Evolutionary conservation across 371 early-diverging fungal genomes (phyloP).

Genomic region (Mortierella sp.): DNA sequence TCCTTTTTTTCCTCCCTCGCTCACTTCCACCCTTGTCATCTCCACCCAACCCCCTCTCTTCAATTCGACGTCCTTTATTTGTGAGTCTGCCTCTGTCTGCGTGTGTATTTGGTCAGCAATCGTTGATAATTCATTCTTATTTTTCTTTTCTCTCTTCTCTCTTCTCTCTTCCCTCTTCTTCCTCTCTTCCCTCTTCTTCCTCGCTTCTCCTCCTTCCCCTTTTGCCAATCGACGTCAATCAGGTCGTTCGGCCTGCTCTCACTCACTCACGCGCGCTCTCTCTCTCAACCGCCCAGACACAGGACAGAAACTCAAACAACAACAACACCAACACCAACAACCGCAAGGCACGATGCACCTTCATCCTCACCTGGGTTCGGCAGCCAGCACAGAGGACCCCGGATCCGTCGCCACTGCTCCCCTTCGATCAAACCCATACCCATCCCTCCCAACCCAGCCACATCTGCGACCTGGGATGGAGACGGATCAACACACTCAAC

Average conservation of each 20-base stretch:
- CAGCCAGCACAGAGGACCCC: not conserved
- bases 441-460: constrained; percentile 12
- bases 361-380: not conserved
- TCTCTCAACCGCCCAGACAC: too few relatives aligned
- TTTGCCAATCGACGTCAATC: constrained; percentile 3
- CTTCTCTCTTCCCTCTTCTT: not conserved
- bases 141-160: not conserved
- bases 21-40: not conserved
- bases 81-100: not conserved
- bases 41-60: not conserved
- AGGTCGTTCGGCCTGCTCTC: not conserved
- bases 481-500: not conserved
- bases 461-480: not conserved
- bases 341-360: not conserved
- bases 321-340: not conserved
- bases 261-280: not conserved
- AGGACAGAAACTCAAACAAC: not conserved
- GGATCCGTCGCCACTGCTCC: not conserved
- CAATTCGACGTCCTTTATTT: not conserved
- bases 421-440: not conserved
- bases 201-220: not conserved
- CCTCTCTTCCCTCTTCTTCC: not conserved
- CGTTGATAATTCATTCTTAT: not conserved
- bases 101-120: constrained; percentile 6
- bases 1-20: too few relatives aligned